phyloP scores from a whole-genome alignment of 1,284 basidiomycete species.

The Chondrostereum purpureum region DNA sequence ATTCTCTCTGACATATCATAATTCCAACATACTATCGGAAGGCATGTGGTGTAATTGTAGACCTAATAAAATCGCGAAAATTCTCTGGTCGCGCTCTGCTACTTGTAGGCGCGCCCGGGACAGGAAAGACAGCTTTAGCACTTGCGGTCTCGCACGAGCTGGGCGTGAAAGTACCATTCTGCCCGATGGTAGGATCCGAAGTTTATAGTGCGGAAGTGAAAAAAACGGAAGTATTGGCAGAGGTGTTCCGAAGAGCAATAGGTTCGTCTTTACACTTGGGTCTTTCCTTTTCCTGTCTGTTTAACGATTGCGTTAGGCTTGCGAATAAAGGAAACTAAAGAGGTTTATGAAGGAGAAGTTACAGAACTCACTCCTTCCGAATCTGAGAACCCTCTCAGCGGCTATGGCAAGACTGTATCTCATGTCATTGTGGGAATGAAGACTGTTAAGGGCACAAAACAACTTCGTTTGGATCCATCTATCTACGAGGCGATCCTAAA shows the following conservation, averaged over 20 bases:
- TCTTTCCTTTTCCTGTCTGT: slow-evolving; percentile 5
- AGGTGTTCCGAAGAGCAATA: slow-evolving; percentile 92
- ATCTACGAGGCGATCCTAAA: slow-evolving; percentile 98
- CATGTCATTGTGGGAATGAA: slow-evolving; percentile 96
- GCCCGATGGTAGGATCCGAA: slow-evolving; percentile 96
- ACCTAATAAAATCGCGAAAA: slow-evolving; percentile 83
- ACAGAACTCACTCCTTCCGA: slow-evolving; percentile 96
- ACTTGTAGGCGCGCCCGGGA: slow-evolving; percentile 87
- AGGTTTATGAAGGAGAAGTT: slow-evolving; percentile 98
- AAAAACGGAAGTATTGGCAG: slow-evolving; percentile 98
- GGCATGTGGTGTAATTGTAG: slow-evolving; percentile 90
- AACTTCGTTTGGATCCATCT: slow-evolving; percentile 88
- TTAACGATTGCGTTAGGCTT: slow-evolving; percentile 49
- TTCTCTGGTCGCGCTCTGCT: slow-evolving; percentile 89
- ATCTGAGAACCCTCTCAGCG: slow-evolving; percentile 90
- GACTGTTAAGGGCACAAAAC: slow-evolving; percentile 98
- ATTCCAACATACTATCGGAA: slow-evolving; percentile 24
- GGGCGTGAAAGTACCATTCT: slow-evolving; percentile 93
- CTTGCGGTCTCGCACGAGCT: slow-evolving; percentile 92
- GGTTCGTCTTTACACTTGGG: slow-evolving; percentile 47
- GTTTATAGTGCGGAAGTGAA: slow-evolving; percentile 98
- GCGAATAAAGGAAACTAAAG: slow-evolving; percentile 97
- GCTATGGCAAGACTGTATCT: slow-evolving; percentile 97
- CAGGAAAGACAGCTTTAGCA: slow-evolving; percentile 94
- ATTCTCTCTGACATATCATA: slow-evolving; percentile 4